phyloP scores from a whole-genome alignment of 805 yeast species.

The Kodamaea lidongshanica region DNA sequence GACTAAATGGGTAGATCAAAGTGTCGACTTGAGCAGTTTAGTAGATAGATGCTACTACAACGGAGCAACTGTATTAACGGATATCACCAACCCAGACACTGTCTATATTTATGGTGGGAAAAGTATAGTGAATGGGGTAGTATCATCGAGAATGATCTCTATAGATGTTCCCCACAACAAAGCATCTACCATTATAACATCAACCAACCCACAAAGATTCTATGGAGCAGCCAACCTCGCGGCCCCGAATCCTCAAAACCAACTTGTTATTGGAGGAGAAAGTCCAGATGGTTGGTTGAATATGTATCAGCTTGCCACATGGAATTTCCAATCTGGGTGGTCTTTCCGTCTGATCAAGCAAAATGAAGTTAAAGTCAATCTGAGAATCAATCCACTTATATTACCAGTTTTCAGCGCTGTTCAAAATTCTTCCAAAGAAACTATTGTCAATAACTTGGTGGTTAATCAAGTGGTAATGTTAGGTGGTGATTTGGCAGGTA shows the following conservation, averaged over 20 bases:
- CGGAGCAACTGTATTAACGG: conserved; percentile 39
- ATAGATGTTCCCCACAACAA: conserved; percentile 30
- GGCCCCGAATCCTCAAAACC: conserved; percentile 42
- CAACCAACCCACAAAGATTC: conserved; percentile 52
- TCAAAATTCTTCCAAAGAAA: conserved; percentile 16
- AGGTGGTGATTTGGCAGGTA: conserved; percentile 50
- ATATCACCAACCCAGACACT: conserved; percentile 26
- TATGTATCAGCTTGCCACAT: conserved; percentile 66
- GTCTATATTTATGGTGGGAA: conserved; percentile 54
- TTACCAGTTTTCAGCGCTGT: conserved; percentile 46
- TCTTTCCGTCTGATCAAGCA: conserved; percentile 38
- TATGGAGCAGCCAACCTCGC: conserved; percentile 44
- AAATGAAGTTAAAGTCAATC: conserved; percentile 32
- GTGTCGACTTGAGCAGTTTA: conserved; percentile 17
- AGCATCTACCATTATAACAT: conserved; percentile 37
- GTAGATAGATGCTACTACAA: conserved; percentile 26
- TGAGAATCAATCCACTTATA: conserved; percentile 48
- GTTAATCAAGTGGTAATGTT: conserved; percentile 44
- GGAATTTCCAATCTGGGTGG: conserved; percentile 67
- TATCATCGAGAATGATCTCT: conserved; percentile 40
- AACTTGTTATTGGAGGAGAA: conserved; percentile 61
- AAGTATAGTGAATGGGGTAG: conserved; percentile 17
- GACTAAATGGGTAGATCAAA: conserved; percentile 18
- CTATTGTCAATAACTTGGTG: conserved; percentile 27
- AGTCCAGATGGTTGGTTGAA: conserved; percentile 61